These are phyloP conservation scores for Smallanthus sonchifolius DNA, from an alignment of 129 eudicot species.

Conservation along the genomic window DNA sequence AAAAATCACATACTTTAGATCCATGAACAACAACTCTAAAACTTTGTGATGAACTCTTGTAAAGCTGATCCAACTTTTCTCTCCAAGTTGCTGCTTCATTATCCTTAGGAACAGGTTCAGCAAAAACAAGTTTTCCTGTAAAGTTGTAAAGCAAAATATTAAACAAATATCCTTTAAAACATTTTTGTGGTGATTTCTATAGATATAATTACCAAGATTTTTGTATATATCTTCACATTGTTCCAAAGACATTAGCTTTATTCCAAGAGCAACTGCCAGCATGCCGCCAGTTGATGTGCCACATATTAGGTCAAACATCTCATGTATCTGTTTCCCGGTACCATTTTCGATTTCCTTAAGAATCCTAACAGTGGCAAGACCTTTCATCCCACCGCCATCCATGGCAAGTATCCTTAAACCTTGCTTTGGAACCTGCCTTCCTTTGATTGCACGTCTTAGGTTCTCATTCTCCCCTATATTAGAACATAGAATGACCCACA, in stretches of 20 bases:
- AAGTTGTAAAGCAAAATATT: conserved; percentile 12
- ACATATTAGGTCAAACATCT: conserved; percentile 97
- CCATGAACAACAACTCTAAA: conserved; percentile 99
- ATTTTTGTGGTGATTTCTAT: background rate
- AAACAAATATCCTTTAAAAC: background rate
- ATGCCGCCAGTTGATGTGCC: conserved; percentile 99
- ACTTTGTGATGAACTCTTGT: conserved; percentile 96
- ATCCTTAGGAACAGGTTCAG: conserved; percentile 95
- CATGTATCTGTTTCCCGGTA: conserved; percentile 85
- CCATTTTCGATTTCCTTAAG: conserved; percentile 93
- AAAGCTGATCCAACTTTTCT: conserved; percentile 94
- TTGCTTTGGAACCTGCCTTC: conserved; percentile 83
- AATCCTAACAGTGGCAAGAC: conserved; percentile 89
- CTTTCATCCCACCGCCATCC: conserved; percentile 99
- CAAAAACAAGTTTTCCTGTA: conserved; percentile 93
- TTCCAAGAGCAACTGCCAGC: conserved; percentile 99
- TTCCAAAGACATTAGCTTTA: conserved; percentile 84
- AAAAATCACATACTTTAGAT: conserved; percentile 67
- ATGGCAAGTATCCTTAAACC: conserved; percentile 95
- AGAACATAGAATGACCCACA: conserved; percentile 16
- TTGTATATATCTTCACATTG: conserved; percentile 97
- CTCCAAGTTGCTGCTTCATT: conserved; percentile 99
- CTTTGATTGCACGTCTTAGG: conserved; percentile 87
- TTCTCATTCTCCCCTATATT: conserved; percentile 87
- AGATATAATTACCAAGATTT: conserved; percentile 64